phyloP scores from a whole-genome alignment of 768 basidiomycete species.

The Kwoniella heveanensis region DNA sequence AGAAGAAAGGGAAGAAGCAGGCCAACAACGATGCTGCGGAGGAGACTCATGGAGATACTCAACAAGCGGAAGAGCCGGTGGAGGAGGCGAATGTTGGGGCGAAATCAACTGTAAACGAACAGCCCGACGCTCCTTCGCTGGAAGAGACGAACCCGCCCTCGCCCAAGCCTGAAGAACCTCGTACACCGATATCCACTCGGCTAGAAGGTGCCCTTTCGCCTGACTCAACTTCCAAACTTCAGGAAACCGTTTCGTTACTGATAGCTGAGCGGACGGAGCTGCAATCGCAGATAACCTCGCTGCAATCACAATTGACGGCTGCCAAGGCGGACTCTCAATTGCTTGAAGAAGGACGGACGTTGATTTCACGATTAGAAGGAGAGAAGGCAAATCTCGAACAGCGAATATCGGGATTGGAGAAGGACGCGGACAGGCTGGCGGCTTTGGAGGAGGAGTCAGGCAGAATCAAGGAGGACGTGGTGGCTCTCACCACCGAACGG shows the following conservation, averaged over 20 bases:
- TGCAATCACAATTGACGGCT: constrained; percentile 23
- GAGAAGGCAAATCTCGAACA: constrained; percentile 33
- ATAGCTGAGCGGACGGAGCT: constrained; percentile 44
- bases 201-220: constrained; percentile 6
- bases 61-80: constrained; percentile 3
- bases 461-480: constrained; percentile 15
- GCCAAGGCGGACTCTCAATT: constrained; percentile 36
- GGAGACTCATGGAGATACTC: constrained; percentile 2
- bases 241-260: constrained; percentile 43
- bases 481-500: constrained; percentile 13
- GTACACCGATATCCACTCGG: neutral
- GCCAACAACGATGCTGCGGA: neutral
- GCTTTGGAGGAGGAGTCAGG: constrained; percentile 12
- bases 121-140: neutral
- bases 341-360: constrained; percentile 35
- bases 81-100: constrained; percentile 6
- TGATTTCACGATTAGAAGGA: constrained; percentile 40
- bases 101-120: neutral
- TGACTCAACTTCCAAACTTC: constrained; percentile 31
- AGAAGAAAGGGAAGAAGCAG: constrained; percentile 4
- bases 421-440: constrained; percentile 6
- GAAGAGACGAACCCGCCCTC: neutral
- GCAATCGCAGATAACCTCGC: constrained; percentile 32
- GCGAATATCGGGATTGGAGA: constrained; percentile 12
- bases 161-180: constrained; percentile 7